These are phyloP conservation scores for Dothistroma septosporum DNA, from an alignment of 2,329 filamentous ascomycete genomes.

Conservation along the genomic window DNA sequence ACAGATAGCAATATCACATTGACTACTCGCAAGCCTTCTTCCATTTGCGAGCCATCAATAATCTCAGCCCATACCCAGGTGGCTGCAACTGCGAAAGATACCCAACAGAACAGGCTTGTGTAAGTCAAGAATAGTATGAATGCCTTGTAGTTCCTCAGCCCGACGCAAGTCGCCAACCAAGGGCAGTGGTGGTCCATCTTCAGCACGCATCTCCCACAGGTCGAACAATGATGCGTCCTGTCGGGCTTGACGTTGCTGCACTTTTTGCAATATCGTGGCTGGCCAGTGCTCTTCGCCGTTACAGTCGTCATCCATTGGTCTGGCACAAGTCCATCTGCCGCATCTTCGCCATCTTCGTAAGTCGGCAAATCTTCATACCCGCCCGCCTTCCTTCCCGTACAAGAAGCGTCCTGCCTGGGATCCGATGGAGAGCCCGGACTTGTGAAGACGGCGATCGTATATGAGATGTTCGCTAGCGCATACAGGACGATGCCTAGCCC, in stretches of 20 bases:
- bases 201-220: conserved; percentile 86
- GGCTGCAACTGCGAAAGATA: conserved; percentile 70
- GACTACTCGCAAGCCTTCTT: conserved; percentile 68
- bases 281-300: conserved; percentile 82
- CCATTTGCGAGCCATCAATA: conserved; percentile 63
- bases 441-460: conserved; percentile 90
- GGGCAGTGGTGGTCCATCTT: conserved; percentile 99
- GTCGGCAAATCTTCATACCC: conserved; percentile 80
- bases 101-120: conserved; percentile 78
- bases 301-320: conserved; percentile 58
- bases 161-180: conserved; percentile 94
- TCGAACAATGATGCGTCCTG: conserved; percentile 93
- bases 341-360: conserved; percentile 51
- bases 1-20: conserved; percentile 88
- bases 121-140: conserved; percentile 92
- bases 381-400: conserved; percentile 21
- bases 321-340: conserved; percentile 14
- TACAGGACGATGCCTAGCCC: conserved; percentile 68
- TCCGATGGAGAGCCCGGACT: conserved; percentile 67
- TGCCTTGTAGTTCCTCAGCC: conserved; percentile 89
- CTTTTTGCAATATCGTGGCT: conserved; percentile 91
- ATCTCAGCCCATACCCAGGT: conserved; percentile 85
- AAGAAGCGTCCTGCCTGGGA: conserved; percentile 27
- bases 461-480: conserved; percentile 76
- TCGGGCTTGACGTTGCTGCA: conserved; percentile 93